Conservation (phyloP, 164 flowering plant genomes). For the Magnolia officinalis region DNA sequence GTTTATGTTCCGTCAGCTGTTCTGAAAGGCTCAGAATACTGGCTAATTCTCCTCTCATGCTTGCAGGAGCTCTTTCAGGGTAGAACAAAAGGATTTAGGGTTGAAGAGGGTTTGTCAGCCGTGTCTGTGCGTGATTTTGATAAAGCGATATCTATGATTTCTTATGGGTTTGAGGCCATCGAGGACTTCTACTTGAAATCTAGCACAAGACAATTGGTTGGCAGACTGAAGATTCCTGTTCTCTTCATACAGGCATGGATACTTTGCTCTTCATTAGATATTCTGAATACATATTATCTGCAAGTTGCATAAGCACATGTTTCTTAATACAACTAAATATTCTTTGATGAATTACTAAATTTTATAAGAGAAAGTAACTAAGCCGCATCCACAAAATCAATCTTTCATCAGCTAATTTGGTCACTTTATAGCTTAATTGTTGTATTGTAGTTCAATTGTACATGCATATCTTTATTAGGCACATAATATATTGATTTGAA, state of each 20-base stretch:
- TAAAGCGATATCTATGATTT: conserved; percentile 69
- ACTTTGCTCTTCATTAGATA: background rate
- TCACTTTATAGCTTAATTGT: too few species aligned
- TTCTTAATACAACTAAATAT: too few species aligned
- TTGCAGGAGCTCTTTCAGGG: conserved; percentile 90
- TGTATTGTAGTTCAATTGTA: too few species aligned
- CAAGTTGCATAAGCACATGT: background rate
- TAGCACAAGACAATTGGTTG: conserved; percentile 61
- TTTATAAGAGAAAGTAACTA: too few species aligned
- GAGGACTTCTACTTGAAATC: conserved; percentile 81
- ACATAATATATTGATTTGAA: too few species aligned
- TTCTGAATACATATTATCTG: background rate
- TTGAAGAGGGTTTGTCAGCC: conserved; percentile 65
- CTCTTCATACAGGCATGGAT: conserved; percentile 84
- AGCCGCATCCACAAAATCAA: too few species aligned
- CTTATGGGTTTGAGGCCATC: conserved; percentile 67
- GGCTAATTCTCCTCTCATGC: background rate
- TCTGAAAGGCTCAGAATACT: background rate
- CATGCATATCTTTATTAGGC: too few species aligned
- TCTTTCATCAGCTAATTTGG: too few species aligned
- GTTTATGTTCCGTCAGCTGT: background rate
- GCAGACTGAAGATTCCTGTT: conserved; percentile 76
- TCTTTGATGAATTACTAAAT: too few species aligned
- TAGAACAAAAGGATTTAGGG: conserved; percentile 67
- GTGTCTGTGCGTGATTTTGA: conserved; percentile 84